Base-by-base conservation (phyloP, 129 eudicot species). In the Tanacetum coccineum region DNA sequence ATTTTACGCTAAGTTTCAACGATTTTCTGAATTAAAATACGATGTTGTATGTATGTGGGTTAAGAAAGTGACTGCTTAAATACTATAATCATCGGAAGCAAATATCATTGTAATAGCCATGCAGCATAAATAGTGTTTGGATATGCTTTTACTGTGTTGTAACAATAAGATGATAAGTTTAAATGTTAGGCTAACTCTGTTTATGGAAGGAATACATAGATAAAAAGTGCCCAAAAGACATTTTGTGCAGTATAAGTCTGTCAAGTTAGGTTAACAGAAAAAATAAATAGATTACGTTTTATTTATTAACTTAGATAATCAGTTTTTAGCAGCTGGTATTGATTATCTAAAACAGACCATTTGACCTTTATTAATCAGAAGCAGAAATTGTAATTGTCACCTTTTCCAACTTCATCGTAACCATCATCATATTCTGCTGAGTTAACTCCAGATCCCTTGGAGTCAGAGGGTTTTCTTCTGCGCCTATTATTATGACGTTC, bases 401-500 rank as follows among this genome's bases (percentile, higher is more conserved):
- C 98, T 85, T 84, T 88, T 76, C 73, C 84, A 64, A 69, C 56
- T 44, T 83, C 91, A 78, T 86, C 82, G 63, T 86, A 83, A 45
- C 80, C 79, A 51, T 75, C 82, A 46, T 70, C 87, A 73, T 81
- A 86, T 59, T 88, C 91, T 48, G 66, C 66, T 55, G 69, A 61
- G 52, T 80, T 84, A 74, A 72, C 56, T 26, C 86, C 51, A 67
- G 77, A 74, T 15, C 72, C 87, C 77, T 89, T 83, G 62, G 89
- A 40, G 42, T 83, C 87, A 1, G 72, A 49, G 39, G 87, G 70
- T 81, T 88, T 88, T 76, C 98, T 88, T 74, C 98, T 78, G 13
- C 97, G 88, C 42, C 98, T 78, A 52, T 82, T 87, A 62, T 92
- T 92, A 68, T 92, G 96, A 12, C 95, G 90, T 69, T 92, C 96